Evolutionary conservation across 495 filamentous ascomycete species (phyloP), one percentile per base, ranked within the genome.

Genomic region (Podospora bellae-mahoneyi): DNA sequence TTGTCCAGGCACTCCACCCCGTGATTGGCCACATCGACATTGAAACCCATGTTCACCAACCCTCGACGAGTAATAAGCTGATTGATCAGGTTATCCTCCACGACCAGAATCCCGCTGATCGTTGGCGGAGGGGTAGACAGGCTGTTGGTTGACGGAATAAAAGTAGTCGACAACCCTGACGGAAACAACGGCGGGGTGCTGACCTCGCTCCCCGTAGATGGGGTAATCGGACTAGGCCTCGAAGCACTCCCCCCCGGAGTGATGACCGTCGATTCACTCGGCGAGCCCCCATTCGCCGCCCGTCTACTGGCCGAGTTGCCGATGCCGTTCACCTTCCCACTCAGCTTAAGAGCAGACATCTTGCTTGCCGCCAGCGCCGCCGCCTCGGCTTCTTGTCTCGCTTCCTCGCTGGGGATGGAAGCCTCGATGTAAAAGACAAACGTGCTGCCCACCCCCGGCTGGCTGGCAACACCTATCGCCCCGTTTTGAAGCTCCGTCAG

Each of bases 81-180:
- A 72, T 93, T 93, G 71, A 94, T 88, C 5, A 91, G 74, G 71
- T 94, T 93, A 73, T 93, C 91, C 72, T 93, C 91, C 0, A 92
- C 90, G 15, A 92, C 82, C 15, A 92, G 81, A 7, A 92, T 79
- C 19, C 76, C 77, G 6, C 67, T 67, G 67, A 79, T 79, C 32
- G 67, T 68, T 19, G 72, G 68, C 10, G 69, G 53, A 18, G 69
- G 18, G 2, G 56, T 20, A 9, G 56, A 27, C 4, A 27, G 18
- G n/a, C 19, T 27, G 9, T 7, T 20, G 6, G 56, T 58, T 13
- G 56, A 3, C 20, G 23, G 23, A 5, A 58, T 20, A 48, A 48
- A 48, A 48, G 39, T 48, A 10, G 39, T 48, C 9, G 39, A 48
- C 39, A 48, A 16, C 9, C 39, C 39, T 10, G 39, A 48, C 39